These are phyloP conservation scores for Phialophora expanda DNA, from an alignment of 2,329 filamentous ascomycete genomes.

Conservation along the genomic window DNA sequence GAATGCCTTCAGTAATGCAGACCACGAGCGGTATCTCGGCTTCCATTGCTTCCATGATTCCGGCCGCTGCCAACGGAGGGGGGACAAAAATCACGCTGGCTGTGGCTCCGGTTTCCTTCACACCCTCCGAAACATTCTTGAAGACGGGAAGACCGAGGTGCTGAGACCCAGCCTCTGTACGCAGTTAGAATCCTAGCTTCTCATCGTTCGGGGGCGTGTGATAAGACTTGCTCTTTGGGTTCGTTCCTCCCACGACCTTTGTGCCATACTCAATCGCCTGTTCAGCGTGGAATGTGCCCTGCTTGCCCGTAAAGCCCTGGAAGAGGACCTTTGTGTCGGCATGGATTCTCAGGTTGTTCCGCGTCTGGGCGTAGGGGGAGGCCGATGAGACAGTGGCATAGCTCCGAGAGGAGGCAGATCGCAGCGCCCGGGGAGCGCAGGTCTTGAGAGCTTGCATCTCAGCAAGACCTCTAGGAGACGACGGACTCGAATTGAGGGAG, in stretches of 20 bases:
- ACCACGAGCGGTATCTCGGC: slow-evolving; percentile 95
- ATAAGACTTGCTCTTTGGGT: slow-evolving; percentile 78
- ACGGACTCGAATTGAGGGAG: slow-evolving; percentile 1
- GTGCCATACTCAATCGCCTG: slow-evolving; percentile 99
- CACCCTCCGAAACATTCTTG: slow-evolving; percentile 82
- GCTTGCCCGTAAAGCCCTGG: slow-evolving; percentile 66
- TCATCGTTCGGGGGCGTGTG: background rate
- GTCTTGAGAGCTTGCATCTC: slow-evolving; percentile 84
- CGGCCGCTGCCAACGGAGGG: slow-evolving; percentile 85
- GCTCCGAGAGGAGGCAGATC: slow-evolving; percentile 60
- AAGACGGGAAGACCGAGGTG: slow-evolving; percentile 95
- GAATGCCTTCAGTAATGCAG: slow-evolving; percentile 60
- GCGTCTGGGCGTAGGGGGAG: slow-evolving; percentile 64
- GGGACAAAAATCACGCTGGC: slow-evolving; percentile 94
- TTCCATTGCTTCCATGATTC: slow-evolving; percentile 94
- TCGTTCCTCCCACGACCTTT: slow-evolving; percentile 96
- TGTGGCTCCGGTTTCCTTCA: slow-evolving; percentile 86
- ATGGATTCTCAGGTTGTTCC: slow-evolving; percentile 91
- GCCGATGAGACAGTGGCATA: slow-evolving; percentile 75
- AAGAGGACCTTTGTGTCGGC: slow-evolving; percentile 90
- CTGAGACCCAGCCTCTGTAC: slow-evolving; percentile 69
- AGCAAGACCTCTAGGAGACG: slow-evolving; percentile 2
- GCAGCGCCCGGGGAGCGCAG: slow-evolving; percentile 71
- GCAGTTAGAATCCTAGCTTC: slow-evolving; percentile 14
- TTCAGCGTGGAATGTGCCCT: slow-evolving; percentile 78